Conservation (phyloP, 805 yeast species). For the Helenozyma baotianmanensis region DNA sequence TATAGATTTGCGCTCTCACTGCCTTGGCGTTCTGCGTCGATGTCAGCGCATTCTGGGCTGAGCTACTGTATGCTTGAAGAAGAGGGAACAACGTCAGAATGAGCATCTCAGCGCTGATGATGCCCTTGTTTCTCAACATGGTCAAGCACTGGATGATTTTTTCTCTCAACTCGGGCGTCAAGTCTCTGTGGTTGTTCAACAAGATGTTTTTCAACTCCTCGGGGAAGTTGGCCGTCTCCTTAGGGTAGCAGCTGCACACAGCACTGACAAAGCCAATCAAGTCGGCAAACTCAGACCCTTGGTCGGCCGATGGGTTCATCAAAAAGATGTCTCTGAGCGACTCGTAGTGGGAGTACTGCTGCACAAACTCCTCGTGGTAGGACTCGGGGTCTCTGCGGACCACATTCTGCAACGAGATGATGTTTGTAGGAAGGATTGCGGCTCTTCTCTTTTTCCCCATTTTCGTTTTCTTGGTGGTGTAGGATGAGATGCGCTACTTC, state of each 20-base stretch:
- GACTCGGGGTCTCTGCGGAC: constrained; percentile 94
- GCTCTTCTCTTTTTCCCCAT: constrained; percentile 92
- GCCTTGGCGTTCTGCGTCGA: constrained; percentile 68
- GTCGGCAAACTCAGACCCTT: constrained; percentile 61
- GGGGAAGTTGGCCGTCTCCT: constrained; percentile 82
- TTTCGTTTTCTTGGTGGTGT: neutral
- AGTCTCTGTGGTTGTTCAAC: constrained; percentile 69
- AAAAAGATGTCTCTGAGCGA: constrained; percentile 84
- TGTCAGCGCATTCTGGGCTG: constrained; percentile 27
- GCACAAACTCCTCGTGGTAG: constrained; percentile 87
- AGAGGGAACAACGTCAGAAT: constrained; percentile 89
- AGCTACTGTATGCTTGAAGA: constrained; percentile 55
- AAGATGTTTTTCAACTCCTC: constrained; percentile 69
- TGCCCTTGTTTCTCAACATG: constrained; percentile 82
- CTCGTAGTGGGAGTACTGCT: constrained; percentile 89
- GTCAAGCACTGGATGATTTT: constrained; percentile 86
- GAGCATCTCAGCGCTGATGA: constrained; percentile 71
- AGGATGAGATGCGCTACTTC: neutral
- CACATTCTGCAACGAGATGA: constrained; percentile 84
- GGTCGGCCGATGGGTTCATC: constrained; percentile 49
- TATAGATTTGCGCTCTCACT: constrained; percentile 76
- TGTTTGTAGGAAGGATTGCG: constrained; percentile 87
- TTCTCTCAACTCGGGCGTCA: constrained; percentile 83
- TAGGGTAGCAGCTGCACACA: constrained; percentile 85
- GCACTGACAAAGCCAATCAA: constrained; percentile 88